phyloP scores from a whole-genome alignment of 1,284 basidiomycete species.

The Rhodotorula glutinis region DNA sequence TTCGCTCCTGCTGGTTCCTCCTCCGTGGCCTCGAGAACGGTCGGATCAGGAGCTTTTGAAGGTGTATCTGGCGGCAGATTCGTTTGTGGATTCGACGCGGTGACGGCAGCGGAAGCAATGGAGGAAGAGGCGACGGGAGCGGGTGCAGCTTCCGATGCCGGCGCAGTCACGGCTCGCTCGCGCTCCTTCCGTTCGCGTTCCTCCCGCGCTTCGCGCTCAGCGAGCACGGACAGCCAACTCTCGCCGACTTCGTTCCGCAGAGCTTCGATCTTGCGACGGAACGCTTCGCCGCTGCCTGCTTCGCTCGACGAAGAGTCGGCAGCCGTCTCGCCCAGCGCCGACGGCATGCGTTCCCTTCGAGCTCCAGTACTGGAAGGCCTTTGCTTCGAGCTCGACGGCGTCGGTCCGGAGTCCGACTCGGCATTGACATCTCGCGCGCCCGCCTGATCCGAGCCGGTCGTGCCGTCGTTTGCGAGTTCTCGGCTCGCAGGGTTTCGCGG shows the following conservation, averaged over 20 bases:
- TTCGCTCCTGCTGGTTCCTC: too few species aligned
- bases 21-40: too few species aligned
- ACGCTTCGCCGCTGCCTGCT: conserved; percentile 54
- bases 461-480: neutral
- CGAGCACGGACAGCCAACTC: conserved; percentile 46
- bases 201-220: conserved; percentile 34
- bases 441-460: conserved; percentile 14
- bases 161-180: neutral
- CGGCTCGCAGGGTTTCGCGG: neutral
- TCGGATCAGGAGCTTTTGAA: too few species aligned
- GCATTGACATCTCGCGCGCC: neutral
- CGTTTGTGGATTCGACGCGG: too few species aligned
- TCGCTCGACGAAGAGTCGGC: conserved; percentile 1
- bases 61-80: too few species aligned
- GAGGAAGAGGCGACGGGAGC: too few species aligned
- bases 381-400: too few species aligned
- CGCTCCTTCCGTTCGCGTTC: conserved; percentile 4
- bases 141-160: neutral
- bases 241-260: conserved; percentile 77
- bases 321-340: conserved; percentile 62
- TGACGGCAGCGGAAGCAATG: too few species aligned
- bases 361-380: neutral
- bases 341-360: conserved; percentile 55
- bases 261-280: conserved; percentile 71
- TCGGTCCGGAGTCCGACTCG: neutral